These are phyloP conservation scores for Tilletia setariae DNA, from an alignment of 1,284 basidiomycete genomes.

Conservation along the genomic window DNA sequence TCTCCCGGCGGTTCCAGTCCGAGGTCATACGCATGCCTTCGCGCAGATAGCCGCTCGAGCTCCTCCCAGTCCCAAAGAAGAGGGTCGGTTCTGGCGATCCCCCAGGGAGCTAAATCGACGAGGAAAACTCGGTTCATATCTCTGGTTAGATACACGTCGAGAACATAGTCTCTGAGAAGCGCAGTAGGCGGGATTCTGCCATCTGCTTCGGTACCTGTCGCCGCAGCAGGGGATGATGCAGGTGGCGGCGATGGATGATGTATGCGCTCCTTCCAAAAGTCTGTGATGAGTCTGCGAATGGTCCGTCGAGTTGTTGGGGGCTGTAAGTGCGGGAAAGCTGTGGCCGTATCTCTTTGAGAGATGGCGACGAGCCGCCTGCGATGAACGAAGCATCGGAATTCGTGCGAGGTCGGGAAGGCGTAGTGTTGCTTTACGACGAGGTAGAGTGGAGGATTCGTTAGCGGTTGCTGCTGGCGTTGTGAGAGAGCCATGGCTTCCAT, in stretches of 20 bases:
- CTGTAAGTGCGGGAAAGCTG: conserved; percentile 75
- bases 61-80: conserved; percentile 81
- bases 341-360: conserved; percentile 73
- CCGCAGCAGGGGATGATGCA: conserved; percentile 22
- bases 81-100: conserved; percentile 73
- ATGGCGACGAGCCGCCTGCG: conserved; percentile 62
- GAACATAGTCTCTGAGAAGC: conserved; percentile 59
- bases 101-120: conserved; percentile 85
- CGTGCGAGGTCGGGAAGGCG: conserved; percentile 68
- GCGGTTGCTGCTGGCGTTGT: neutral
- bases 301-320: conserved; percentile 58
- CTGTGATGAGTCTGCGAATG: conserved; percentile 62
- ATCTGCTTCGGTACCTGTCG: neutral
- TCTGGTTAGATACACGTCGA: conserved; percentile 82
- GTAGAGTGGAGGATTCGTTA: conserved; percentile 66
- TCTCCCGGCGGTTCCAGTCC: neutral
- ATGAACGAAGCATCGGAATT: conserved; percentile 45
- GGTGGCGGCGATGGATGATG: conserved; percentile 61
- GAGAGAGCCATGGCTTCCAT: conserved; percentile 18
- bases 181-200: neutral
- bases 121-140: conserved; percentile 71
- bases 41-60: conserved; percentile 57
- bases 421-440: conserved; percentile 92
- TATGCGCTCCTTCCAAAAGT: conserved; percentile 62
- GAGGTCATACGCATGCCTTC: neutral